Evolutionary conservation across 306 rosid species (phyloP).

Genomic region (Dalbergia cochinchinensis): DNA sequence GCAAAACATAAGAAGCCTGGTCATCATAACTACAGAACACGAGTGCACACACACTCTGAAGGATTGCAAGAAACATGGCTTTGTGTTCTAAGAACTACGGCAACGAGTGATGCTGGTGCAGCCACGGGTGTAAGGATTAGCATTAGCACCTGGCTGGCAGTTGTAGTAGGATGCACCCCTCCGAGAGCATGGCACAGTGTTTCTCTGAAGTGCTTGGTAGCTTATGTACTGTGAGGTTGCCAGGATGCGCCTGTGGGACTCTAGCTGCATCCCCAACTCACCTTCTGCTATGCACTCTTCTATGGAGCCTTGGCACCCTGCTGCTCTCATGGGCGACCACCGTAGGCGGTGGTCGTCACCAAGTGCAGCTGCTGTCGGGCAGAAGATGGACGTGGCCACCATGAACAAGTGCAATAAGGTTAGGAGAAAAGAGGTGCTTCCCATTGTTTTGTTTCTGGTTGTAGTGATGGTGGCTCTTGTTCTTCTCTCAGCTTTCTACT

Average conservation of each 20-base stretch:
- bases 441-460: constrained; percentile 49
- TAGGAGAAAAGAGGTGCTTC: constrained; percentile 41
- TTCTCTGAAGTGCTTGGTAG: constrained; percentile 73
- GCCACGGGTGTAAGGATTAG: constrained; percentile 85
- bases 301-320: constrained; percentile 66
- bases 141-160: constrained; percentile 69
- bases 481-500: constrained; percentile 25
- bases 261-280: constrained; percentile 62
- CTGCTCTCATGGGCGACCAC: constrained; percentile 53
- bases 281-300: constrained; percentile 68
- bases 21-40: constrained; percentile 12
- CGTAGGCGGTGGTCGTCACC: constrained; percentile 44
- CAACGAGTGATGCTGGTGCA: constrained; percentile 79
- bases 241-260: constrained; percentile 74
- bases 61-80: not conserved
- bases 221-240: constrained; percentile 80
- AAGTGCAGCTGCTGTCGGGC: constrained; percentile 32
- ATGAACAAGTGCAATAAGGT: constrained; percentile 45
- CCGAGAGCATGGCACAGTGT: constrained; percentile 80
- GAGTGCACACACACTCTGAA: not conserved
- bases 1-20: constrained; percentile 21
- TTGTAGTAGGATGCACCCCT: constrained; percentile 90
- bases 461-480: not conserved
- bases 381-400: constrained; percentile 29
- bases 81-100: constrained; percentile 50